phyloP scores from a whole-genome alignment of 306 rosid genomes.

The Lagenaria siceraria region DNA sequence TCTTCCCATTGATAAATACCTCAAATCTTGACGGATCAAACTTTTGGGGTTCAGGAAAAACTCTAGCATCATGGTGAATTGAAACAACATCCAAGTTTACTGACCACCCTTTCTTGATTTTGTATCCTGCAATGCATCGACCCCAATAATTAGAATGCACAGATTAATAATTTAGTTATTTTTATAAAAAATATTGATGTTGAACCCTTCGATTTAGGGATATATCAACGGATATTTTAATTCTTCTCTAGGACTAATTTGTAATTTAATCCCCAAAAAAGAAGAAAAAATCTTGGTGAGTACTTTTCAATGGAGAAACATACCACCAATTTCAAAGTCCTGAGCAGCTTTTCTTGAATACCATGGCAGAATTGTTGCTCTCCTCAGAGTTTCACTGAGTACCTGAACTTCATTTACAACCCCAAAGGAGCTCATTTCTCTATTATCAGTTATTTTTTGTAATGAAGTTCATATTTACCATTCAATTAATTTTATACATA shows the following conservation, averaged over 20 bases:
- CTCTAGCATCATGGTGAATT: slow-evolving; percentile 58
- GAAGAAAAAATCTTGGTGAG: neutral
- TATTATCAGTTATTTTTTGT: neutral
- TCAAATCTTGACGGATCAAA: slow-evolving; percentile 79
- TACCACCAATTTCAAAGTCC: slow-evolving; percentile 74
- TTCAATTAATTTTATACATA: neutral
- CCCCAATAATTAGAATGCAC: neutral
- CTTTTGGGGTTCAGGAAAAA: slow-evolving; percentile 50
- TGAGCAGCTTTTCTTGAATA: slow-evolving; percentile 74
- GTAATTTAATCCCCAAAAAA: no score
- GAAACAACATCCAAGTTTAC: slow-evolving; percentile 74
- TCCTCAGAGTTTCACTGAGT: slow-evolving; percentile 65
- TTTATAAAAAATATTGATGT: neutral
- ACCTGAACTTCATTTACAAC: slow-evolving; percentile 29
- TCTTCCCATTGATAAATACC: slow-evolving; percentile 15
- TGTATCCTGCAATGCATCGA: slow-evolving; percentile 35
- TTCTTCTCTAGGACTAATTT: neutral
- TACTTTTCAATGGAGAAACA: neutral
- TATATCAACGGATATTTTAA: no score
- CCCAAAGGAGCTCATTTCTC: neutral
- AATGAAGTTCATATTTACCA: neutral
- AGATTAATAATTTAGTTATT: neutral
- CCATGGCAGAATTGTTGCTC: slow-evolving; percentile 85
- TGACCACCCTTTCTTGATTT: slow-evolving; percentile 78
- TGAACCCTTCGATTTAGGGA: neutral